Conservation (phyloP, 495 filamentous ascomycete species). For the Neurospora sp. region DNA sequence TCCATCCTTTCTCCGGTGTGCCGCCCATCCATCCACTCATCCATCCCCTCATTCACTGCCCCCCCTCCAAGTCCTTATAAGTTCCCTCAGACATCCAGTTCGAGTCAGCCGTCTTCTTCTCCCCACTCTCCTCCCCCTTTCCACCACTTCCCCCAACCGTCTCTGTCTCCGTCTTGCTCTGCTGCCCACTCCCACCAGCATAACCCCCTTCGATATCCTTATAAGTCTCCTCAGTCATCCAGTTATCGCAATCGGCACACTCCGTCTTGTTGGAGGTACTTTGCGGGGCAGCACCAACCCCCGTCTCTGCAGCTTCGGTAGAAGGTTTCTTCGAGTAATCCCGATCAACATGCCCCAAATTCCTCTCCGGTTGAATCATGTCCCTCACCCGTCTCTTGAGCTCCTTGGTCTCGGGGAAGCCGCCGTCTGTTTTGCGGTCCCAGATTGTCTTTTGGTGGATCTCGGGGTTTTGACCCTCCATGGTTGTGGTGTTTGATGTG, state of each 20-base stretch:
- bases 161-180: not conserved
- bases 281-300: not conserved
- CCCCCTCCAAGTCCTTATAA: not conserved
- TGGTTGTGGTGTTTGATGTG: constrained; percentile 2
- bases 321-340: constrained; percentile 13
- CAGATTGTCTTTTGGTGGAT: constrained; percentile 47
- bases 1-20: not conserved
- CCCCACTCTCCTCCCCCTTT: not conserved
- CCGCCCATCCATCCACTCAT: not conserved
- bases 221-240: not conserved
- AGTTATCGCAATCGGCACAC: not conserved
- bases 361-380: constrained; percentile 63
- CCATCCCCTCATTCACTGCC: not conserved
- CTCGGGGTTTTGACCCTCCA: constrained; percentile 5
- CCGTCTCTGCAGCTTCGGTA: not conserved
- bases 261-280: not conserved
- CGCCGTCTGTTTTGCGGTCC: constrained; percentile 82
- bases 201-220: not conserved
- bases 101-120: not conserved
- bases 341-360: constrained; percentile 76
- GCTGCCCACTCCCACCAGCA: not conserved
- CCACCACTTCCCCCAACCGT: not conserved
- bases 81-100: not conserved
- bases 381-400: constrained; percentile 86
- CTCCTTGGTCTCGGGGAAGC: constrained; percentile 86